A percentile compares a stretch with the other conserved stretches of the same genome.
These are phyloP conservation scores for Andrographis paniculata DNA, from an alignment of 305 asterid species.

Conservation along the genomic window DNA sequence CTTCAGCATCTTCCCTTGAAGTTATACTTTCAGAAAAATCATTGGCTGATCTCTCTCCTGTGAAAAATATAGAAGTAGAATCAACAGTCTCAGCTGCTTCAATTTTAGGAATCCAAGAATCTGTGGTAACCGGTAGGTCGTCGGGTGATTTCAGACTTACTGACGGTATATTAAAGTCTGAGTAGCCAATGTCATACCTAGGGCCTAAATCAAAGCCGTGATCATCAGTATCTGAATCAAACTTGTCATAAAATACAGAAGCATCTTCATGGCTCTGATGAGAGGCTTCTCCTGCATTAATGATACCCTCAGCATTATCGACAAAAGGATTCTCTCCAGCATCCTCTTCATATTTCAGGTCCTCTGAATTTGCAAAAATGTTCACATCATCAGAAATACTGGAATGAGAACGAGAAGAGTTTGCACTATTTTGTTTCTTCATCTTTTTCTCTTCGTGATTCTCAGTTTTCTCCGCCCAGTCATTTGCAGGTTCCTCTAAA, in stretches of 20 bases:
- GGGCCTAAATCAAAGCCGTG: slow-evolving; percentile 31
- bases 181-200: slow-evolving; percentile 32
- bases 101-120: slow-evolving; percentile 29
- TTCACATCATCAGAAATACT: slow-evolving; percentile 33
- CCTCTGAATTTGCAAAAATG: slow-evolving; percentile 34
- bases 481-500: slow-evolving; percentile 19
- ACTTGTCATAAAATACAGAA: slow-evolving; percentile 47
- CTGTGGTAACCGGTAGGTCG: slow-evolving; percentile 16
- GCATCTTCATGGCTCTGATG: slow-evolving; percentile 27
- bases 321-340: slow-evolving; percentile 25
- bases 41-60: slow-evolving; percentile 23
- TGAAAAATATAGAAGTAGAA: slow-evolving; percentile 21
- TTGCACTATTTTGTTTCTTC: slow-evolving; percentile 29
- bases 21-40: slow-evolving; percentile 28
- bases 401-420: slow-evolving; percentile 39
- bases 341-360: slow-evolving; percentile 27
- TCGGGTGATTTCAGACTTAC: slow-evolving; percentile 29
- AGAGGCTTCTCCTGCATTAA: slow-evolving; percentile 27
- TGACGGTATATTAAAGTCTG: slow-evolving; percentile 26
- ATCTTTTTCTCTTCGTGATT: slow-evolving; percentile 21
- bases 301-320: slow-evolving; percentile 20
- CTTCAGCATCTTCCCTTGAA: slow-evolving; percentile 24
- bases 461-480: slow-evolving; percentile 24
- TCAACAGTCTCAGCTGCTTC: slow-evolving; percentile 22
- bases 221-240: slow-evolving; percentile 53